Percentiles rank a stretch among this genome's conserved stretches.
phyloP scores from a whole-genome alignment of 192 early-diverging fungal genomes.

The Pilaira anomala region DNA sequence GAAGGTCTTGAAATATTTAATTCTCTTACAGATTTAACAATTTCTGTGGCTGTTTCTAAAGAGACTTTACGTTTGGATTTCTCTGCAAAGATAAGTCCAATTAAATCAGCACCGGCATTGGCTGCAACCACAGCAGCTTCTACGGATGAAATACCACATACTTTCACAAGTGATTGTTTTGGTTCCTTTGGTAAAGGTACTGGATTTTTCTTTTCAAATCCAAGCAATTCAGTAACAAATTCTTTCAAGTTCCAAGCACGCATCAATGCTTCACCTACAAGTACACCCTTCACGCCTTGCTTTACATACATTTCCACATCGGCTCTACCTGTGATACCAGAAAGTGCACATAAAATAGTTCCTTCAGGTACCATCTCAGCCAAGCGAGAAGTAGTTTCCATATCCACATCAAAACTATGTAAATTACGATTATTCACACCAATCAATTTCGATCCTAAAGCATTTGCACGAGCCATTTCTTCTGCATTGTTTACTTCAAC shows the following conservation, averaged over 20 bases:
- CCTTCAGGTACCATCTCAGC: slow-evolving; percentile 74
- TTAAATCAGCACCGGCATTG: slow-evolving; percentile 78
- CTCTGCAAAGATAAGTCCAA: slow-evolving; percentile 92
- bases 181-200: not conserved
- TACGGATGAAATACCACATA: slow-evolving; percentile 84
- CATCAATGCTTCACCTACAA: slow-evolving; percentile 98
- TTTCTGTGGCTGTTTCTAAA: slow-evolving; percentile 58
- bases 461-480: slow-evolving; percentile 87
- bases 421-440: slow-evolving; percentile 99
- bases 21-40: slow-evolving; percentile 67
- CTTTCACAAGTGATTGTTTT: slow-evolving; percentile 68
- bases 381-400: slow-evolving; percentile 75
- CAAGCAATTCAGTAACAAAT: slow-evolving; percentile 74
- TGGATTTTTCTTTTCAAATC: slow-evolving; percentile 18
- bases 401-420: slow-evolving; percentile 95
- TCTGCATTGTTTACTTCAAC: slow-evolving; percentile 92
- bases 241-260: slow-evolving; percentile 64
- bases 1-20: slow-evolving; percentile 4
- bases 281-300: slow-evolving; percentile 74
- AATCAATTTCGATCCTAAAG: slow-evolving; percentile 80
- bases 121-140: slow-evolving; percentile 80
- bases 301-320: slow-evolving; percentile 82
- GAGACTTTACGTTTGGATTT: slow-evolving; percentile 77
- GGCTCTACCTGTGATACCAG: slow-evolving; percentile 78
- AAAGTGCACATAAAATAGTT: slow-evolving; percentile 81